Evolutionary conservation across 257 asterid species (phyloP), one percentile per base, ranked within the genome.

Genomic region (Solanum chiquidenum): DNA sequence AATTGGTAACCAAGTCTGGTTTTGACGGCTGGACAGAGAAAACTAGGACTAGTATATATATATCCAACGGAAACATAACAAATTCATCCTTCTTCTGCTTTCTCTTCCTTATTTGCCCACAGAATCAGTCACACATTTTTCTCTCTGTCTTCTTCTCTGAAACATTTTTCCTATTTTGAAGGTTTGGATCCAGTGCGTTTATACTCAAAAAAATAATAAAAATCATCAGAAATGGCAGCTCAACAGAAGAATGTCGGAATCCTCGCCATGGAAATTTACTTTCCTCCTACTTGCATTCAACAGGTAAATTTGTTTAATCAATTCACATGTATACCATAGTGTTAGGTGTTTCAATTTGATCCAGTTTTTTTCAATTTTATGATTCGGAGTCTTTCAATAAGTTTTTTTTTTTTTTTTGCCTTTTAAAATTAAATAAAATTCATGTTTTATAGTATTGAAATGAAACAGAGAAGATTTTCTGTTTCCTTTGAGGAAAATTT

Each of bases 201-300:
- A 68, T 27, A 82, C 42, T 42, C 25, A 42, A 25, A 77, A 1
- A 7, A 12, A 8, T 12, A 5, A 14, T 4, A 9, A 29, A 13
- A 31, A 77, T 68, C 71, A 72, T 34, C 44, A 23, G 49, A 18
- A 89, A 93, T 93, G 95, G 94, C 92, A 84, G 86, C 88, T 55
- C 91, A 91, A 34, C 86, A 91, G 85, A 93, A 93, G 90, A 95
- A 97, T 93, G 99, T 97, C n/a, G 99, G 99, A 87, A 95, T 97
- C 86, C 95, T 97, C 91, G 99, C 99, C 44, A 91, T 96, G 95
- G 98, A 97, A 87, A 90, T 97, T 88, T 97, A 97, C 97, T 94
- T 96, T 88, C 99, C 99, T 87, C 99, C 98, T 18, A 92, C 97
- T 90, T 97, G 97, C 93, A 94, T 97, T 94, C 96, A 94, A 89